Percentiles rank a stretch among this genome's conserved stretches.
These are phyloP conservation scores for Fusarium floridanum DNA, from an alignment of 2,329 filamentous ascomycete species.

Conservation along the genomic window DNA sequence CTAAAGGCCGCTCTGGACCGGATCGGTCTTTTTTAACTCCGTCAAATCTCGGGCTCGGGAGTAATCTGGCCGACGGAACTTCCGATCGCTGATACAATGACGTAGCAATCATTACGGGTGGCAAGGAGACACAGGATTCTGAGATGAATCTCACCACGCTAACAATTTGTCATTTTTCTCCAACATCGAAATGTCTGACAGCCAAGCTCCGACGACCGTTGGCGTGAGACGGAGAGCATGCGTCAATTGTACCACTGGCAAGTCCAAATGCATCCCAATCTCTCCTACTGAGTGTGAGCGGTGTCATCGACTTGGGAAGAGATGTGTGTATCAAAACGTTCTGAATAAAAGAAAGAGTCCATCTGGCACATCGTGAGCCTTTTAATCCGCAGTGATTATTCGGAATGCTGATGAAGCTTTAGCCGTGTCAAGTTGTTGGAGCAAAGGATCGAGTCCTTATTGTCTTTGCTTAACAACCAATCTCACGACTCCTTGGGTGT, in stretches of 20 bases:
- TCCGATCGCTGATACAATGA: not conserved
- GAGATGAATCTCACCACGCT: not conserved
- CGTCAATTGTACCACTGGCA: conserved; percentile 28
- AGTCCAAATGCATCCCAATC: conserved; percentile 30
- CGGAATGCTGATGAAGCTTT: not conserved
- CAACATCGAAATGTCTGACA: not conserved
- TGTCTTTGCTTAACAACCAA: not conserved
- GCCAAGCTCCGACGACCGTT: not conserved
- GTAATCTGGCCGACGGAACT: not conserved
- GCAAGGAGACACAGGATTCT: not conserved
- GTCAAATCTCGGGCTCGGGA: not conserved
- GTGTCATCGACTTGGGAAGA: conserved; percentile 25
- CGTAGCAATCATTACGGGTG: not conserved
- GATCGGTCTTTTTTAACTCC: not conserved
- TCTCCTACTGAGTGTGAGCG: conserved; percentile 29
- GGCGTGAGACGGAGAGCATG: conserved; percentile 28
- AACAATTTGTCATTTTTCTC: not conserved
- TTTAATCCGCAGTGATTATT: not conserved
- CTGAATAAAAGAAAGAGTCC: conserved; percentile 1
- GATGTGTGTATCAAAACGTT: conserved; percentile 5
- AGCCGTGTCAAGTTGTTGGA: conserved; percentile 1
- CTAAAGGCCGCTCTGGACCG: not conserved
- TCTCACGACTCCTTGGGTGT: not conserved
- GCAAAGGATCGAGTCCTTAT: not conserved
- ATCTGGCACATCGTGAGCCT: not conserved